A percentile compares a stretch with the other conserved stretches of the same genome.
Evolutionary conservation across 2,329 filamentous ascomycete species (phyloP).

Genomic region (Penicillium sp.): DNA sequence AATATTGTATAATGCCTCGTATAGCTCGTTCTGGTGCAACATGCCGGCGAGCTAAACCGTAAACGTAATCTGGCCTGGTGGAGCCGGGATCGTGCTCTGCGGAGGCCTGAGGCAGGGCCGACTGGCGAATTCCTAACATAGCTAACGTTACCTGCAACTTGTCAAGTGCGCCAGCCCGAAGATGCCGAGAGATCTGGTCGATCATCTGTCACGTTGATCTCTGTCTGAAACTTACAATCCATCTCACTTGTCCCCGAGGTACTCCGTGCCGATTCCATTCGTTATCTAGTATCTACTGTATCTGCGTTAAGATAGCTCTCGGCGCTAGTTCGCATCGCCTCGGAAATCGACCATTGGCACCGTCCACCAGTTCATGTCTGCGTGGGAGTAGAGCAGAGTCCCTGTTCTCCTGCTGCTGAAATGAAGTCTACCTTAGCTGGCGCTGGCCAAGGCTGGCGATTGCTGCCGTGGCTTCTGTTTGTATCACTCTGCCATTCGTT

Average conservation of each 20-base stretch:
- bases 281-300: conserved; percentile 31
- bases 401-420: conserved; percentile 4
- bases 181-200: background rate
- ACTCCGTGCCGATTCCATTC: conserved; percentile 55
- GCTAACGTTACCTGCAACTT: background rate
- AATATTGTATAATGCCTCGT: no score
- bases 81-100: background rate
- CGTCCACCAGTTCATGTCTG: background rate
- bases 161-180: background rate
- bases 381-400: conserved; percentile 5
- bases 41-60: background rate
- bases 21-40: no score
- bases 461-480: conserved; percentile 25
- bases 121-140: background rate
- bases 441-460: conserved; percentile 27
- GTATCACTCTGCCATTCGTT: conserved; percentile 61
- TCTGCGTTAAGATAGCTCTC: background rate
- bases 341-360: background rate
- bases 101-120: background rate
- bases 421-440: conserved; percentile 21
- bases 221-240: background rate
- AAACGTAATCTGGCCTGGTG: background rate
- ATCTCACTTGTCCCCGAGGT: conserved; percentile 27
- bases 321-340: background rate
- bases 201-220: background rate